phyloP scores from a whole-genome alignment of 805 yeast genomes.

The Candida suzukii region DNA sequence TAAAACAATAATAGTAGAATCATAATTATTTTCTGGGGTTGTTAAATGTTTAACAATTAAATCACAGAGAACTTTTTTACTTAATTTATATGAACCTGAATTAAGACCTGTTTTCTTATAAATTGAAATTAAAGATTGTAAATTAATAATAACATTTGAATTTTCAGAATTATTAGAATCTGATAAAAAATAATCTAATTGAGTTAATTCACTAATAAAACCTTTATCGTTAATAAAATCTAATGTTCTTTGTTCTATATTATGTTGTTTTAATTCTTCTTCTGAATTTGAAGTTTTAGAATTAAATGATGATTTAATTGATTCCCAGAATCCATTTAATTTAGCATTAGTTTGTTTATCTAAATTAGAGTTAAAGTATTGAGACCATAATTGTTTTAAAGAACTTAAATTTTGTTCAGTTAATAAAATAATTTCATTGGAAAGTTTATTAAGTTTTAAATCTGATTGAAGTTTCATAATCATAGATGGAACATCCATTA shows the following conservation, averaged over 20 bases:
- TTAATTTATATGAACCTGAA: slow-evolving; percentile 34
- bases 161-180: slow-evolving; percentile 8
- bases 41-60: slow-evolving; percentile 17
- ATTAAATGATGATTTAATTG: slow-evolving; percentile 18
- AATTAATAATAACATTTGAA: slow-evolving; percentile 29
- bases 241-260: slow-evolving; percentile 17
- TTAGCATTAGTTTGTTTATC: slow-evolving; percentile 22
- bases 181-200: slow-evolving; percentile 33
- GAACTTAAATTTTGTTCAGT: slow-evolving; percentile 9
- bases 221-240: slow-evolving; percentile 34
- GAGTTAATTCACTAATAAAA: slow-evolving; percentile 43
- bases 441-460: slow-evolving; percentile 15
- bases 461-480: slow-evolving; percentile 8
- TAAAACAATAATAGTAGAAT: slow-evolving; percentile 26
- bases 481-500: slow-evolving; percentile 19
- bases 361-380: slow-evolving; percentile 12
- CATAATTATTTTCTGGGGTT: slow-evolving; percentile 10
- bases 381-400: slow-evolving; percentile 17
- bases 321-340: slow-evolving; percentile 30
- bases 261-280: slow-evolving; percentile 3
- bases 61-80: slow-evolving; percentile 29
- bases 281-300: slow-evolving; percentile 1
- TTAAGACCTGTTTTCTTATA: slow-evolving; percentile 35
- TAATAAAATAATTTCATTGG: slow-evolving; percentile 19
- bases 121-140: slow-evolving; percentile 35